Evolutionary conservation across 495 filamentous ascomycete genomes (phyloP).

Genomic region (Aspergillus affinis): DNA sequence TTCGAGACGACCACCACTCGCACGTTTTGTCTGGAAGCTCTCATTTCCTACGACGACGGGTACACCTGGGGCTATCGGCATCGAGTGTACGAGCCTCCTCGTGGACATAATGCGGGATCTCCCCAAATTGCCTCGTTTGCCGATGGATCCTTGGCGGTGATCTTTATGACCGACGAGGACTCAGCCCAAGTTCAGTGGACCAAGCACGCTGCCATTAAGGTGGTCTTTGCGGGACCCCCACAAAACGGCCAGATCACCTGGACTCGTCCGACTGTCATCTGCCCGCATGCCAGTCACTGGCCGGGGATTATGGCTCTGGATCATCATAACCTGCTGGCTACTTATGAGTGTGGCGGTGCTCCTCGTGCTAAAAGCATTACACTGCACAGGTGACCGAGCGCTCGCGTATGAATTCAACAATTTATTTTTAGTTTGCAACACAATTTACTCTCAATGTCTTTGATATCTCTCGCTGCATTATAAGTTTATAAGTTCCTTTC

Average conservation of each 20-base stretch:
- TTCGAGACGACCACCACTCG: slow-evolving; percentile 56
- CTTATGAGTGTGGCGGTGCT: slow-evolving; percentile 40
- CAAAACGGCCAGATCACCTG: slow-evolving; percentile 38
- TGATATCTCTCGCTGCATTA: too few species aligned
- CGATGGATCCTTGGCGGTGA: slow-evolving; percentile 55
- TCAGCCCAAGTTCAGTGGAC: slow-evolving; percentile 35
- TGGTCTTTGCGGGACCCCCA: slow-evolving; percentile 37
- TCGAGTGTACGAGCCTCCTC: slow-evolving; percentile 46
- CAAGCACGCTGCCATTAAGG: slow-evolving; percentile 42
- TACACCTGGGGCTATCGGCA: slow-evolving; percentile 52
- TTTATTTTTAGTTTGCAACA: background rate
- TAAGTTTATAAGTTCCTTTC: too few species aligned
- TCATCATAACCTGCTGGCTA: slow-evolving; percentile 35
- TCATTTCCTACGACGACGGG: slow-evolving; percentile 59
- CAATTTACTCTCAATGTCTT: background rate
- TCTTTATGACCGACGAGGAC: slow-evolving; percentile 66
- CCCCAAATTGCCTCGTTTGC: slow-evolving; percentile 58
- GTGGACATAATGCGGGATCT: slow-evolving; percentile 53
- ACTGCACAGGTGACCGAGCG: slow-evolving; percentile 16
- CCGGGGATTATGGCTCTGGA: slow-evolving; percentile 43
- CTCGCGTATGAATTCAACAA: background rate
- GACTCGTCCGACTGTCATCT: slow-evolving; percentile 29
- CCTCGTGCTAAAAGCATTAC: slow-evolving; percentile 37
- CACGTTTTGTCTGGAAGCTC: slow-evolving; percentile 54
- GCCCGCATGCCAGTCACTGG: slow-evolving; percentile 40